phyloP scores from a whole-genome alignment of 176 grass and related monocot genomes.

The Oryza nivara region DNA sequence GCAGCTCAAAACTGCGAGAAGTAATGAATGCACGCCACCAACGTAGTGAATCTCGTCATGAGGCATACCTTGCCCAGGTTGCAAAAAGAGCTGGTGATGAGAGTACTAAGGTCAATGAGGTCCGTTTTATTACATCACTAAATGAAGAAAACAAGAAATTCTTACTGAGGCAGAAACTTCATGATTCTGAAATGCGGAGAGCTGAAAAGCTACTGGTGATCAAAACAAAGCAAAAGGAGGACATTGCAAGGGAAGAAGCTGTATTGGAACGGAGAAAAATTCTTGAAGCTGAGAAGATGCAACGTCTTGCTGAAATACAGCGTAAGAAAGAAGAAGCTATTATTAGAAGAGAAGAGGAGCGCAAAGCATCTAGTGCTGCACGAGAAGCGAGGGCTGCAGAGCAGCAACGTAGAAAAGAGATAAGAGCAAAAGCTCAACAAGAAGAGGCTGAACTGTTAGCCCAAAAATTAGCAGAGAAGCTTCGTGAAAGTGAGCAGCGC shows the following conservation, averaged over 20 bases:
- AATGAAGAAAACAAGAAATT: conserved; percentile 98
- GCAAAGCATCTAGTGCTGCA: conserved; percentile 97
- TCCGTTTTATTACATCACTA: conserved; percentile 97
- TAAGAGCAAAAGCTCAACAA: conserved; percentile 89
- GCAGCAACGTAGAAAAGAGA: conserved; percentile 94
- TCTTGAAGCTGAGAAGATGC: conserved; percentile 98
- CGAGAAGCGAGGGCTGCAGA: conserved; percentile 85
- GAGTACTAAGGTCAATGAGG: conserved; percentile 98
- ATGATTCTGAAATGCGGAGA: conserved; percentile 91
- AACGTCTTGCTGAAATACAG: conserved; percentile 93
- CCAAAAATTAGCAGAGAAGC: conserved; percentile 92
- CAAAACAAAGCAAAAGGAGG: conserved; percentile 98
- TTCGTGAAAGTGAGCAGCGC: conserved; percentile 98
- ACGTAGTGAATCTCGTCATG: conserved; percentile 89
- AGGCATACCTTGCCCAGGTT: conserved; percentile 92
- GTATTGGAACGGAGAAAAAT: conserved; percentile 90
- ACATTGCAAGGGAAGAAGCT: conserved; percentile 97
- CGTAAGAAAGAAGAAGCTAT: conserved; percentile 99
- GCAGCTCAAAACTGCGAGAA: conserved; percentile 88
- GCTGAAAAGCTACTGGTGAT: conserved; percentile 99
- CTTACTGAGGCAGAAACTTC: conserved; percentile 92
- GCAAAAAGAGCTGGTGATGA: conserved; percentile 95
- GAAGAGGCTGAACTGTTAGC: conserved; percentile 98
- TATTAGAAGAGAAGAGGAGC: conserved; percentile 96
- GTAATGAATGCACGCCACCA: conserved; percentile 97